Percentiles rank a stretch among this genome's conserved stretches.
These are phyloP conservation scores for Platanthera zijinensis DNA, from an alignment of 106 monocot genomes.

Conservation along the genomic window DNA sequence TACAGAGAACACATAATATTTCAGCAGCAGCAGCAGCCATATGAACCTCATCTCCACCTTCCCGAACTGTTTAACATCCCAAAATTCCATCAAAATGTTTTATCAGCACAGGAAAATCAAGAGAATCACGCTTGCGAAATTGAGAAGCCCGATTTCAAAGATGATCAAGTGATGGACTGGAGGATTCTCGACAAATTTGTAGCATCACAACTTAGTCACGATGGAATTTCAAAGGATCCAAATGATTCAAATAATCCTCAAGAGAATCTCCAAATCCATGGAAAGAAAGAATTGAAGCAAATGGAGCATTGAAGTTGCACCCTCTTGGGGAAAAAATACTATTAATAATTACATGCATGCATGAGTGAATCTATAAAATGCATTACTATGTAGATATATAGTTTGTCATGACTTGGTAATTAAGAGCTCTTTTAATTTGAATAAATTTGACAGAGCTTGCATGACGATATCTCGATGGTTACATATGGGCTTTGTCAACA, in stretches of 20 bases:
- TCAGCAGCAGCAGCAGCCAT: too few species aligned
- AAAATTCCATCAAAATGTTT: slow-evolving; percentile 11
- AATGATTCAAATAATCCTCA: not conserved
- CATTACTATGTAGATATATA: not conserved
- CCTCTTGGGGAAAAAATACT: not conserved
- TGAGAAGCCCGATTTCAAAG: slow-evolving; percentile 7
- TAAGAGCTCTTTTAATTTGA: too few species aligned
- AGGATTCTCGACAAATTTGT: slow-evolving; percentile 76
- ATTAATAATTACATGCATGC: not conserved
- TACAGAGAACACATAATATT: slow-evolving; percentile 10
- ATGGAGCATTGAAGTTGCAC: not conserved
- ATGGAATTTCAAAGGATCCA: slow-evolving; percentile 16
- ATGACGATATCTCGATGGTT: too few species aligned
- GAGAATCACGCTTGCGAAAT: slow-evolving; percentile 4
- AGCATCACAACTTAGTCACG: slow-evolving; percentile 71
- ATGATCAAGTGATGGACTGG: slow-evolving; percentile 37
- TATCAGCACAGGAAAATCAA: not conserved
- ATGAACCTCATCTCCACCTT: slow-evolving; percentile 30
- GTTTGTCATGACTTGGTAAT: not conserved
- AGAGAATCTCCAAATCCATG: not conserved
- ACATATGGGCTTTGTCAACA: too few species aligned
- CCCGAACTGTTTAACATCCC: slow-evolving; percentile 41
- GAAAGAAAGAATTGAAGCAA: slow-evolving; percentile 1
- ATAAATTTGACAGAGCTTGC: too few species aligned
- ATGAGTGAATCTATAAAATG: not conserved